Conservation (phyloP, 805 yeast genomes). For the Yueomyces sp. region DNA sequence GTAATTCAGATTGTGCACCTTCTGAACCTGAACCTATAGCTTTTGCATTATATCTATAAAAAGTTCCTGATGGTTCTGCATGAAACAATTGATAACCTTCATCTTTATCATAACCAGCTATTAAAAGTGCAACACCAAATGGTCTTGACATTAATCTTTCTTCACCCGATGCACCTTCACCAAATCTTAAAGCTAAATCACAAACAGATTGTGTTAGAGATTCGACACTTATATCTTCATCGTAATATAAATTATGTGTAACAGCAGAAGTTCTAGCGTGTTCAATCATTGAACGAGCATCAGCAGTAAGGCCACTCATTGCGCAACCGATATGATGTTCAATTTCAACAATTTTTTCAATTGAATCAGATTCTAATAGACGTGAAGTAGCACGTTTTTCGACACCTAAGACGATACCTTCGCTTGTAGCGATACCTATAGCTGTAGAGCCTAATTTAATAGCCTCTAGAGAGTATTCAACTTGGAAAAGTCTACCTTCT, state of each 20-base stretch:
- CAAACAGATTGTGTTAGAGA: slow-evolving; percentile 93
- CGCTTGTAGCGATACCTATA: slow-evolving; percentile 87
- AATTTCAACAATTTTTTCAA: slow-evolving; percentile 91
- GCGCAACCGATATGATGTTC: slow-evolving; percentile 96
- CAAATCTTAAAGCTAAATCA: slow-evolving; percentile 90
- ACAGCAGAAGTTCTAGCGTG: slow-evolving; percentile 88
- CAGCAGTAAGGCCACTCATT: slow-evolving; percentile 97
- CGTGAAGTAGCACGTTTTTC: slow-evolving; percentile 95
- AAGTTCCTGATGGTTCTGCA: slow-evolving; percentile 99
- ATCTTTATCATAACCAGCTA: slow-evolving; percentile 88
- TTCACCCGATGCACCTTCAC: slow-evolving; percentile 95
- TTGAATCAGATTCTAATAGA: slow-evolving; percentile 78
- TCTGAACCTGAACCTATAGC: slow-evolving; percentile 98
- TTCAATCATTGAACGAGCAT: slow-evolving; percentile 96
- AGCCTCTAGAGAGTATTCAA: slow-evolving; percentile 94
- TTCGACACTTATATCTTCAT: slow-evolving; percentile 86
- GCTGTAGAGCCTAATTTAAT: slow-evolving; percentile 88
- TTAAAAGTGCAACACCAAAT: slow-evolving; percentile 91
- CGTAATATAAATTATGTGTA: slow-evolving; percentile 79
- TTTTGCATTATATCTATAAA: slow-evolving; percentile 93
- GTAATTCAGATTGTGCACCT: slow-evolving; percentile 97
- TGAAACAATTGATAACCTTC: slow-evolving; percentile 94
- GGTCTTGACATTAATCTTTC: slow-evolving; percentile 91
- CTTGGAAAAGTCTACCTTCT: slow-evolving; percentile 96
- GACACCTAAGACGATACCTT: slow-evolving; percentile 92